Evolutionary conservation across 352 stramenopile genomes (phyloP), one percentile per base, ranked within the genome.

Genomic region (Blastocystis sp.): DNA sequence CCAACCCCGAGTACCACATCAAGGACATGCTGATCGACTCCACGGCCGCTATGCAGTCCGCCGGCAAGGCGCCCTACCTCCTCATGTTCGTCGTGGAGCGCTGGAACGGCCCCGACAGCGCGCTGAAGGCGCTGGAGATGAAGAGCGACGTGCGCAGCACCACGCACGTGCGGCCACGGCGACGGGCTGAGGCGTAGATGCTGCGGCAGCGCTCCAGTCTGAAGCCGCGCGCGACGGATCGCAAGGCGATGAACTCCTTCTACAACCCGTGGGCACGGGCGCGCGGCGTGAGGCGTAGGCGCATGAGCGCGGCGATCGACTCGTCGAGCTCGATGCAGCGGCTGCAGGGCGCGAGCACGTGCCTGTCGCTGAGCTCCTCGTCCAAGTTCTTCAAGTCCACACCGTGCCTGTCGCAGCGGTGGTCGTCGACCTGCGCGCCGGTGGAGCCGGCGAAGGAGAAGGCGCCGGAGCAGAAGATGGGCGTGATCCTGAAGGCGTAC

Each of bases 31-130:
- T 76, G 7, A 38, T 65, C n/a, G 45, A 86, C 28, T 79, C n/a
- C 45, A 88, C 61, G 17, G 64, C 41, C 1, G 60, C 89, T 2
- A 90, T 91, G 89, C 89, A 89, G 65, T 90, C 81, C 0, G 89
- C 89, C 21, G 89, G 87, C 2, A 91, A 91, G 77, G 89, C 65
- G 28, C 89, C 89, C 21, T 90, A 86, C 62, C 71, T 90, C 1
- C 28, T 90, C 9, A 66, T 60, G 69, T 91, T 91, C 62, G 62
- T 28, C 14, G 86, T 88, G 41, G 61, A 62, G 14, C 48, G 34
- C 10, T 91, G 77, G 69, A 52, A 89, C 62, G 89, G 89, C 14
- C 89, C 89, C 4, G 89, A 90, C 65, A 62, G 60, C 40, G 74
- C 41, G 28, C 9, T 88, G 4, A 19, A 19, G 14, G 14, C 17